Conservation (phyloP, 306 rosid species). For the Quercus alba region DNA sequence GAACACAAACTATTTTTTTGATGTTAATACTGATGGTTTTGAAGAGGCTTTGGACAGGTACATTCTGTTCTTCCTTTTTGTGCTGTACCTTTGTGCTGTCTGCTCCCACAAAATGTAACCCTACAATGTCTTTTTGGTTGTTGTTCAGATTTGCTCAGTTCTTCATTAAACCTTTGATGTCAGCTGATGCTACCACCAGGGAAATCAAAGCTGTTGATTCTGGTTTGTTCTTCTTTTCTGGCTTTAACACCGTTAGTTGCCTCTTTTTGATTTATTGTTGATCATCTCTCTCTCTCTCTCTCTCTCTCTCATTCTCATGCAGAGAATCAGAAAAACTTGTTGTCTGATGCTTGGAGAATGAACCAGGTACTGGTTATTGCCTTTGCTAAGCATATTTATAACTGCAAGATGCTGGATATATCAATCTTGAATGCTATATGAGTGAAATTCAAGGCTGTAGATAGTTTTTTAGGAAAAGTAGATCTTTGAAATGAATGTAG, state of each 20-base stretch:
- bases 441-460: no score
- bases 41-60: slow-evolving; percentile 96
- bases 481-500: no score
- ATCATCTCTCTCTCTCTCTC: not conserved
- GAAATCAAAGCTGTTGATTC: slow-evolving; percentile 99
- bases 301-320: slow-evolving; percentile 4
- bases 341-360: slow-evolving; percentile 91
- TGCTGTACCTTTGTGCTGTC: slow-evolving; percentile 1
- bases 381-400: not conserved
- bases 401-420: not conserved
- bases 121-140: slow-evolving; percentile 18
- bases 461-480: no score
- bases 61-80: slow-evolving; percentile 16
- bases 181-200: slow-evolving; percentile 94
- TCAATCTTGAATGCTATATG: not conserved
- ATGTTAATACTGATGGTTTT: slow-evolving; percentile 76
- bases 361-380: slow-evolving; percentile 59
- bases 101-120: slow-evolving; percentile 6
- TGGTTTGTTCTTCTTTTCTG: slow-evolving; percentile 47
- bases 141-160: slow-evolving; percentile 82
- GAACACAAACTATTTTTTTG: slow-evolving; percentile 75
- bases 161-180: slow-evolving; percentile 89
- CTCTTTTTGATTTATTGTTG: not conserved
- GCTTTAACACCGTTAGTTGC: slow-evolving; percentile 5
- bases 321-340: slow-evolving; percentile 91